Conservation (phyloP, 2,329 filamentous ascomycete species). For the Arachnopeziza araneosa region DNA sequence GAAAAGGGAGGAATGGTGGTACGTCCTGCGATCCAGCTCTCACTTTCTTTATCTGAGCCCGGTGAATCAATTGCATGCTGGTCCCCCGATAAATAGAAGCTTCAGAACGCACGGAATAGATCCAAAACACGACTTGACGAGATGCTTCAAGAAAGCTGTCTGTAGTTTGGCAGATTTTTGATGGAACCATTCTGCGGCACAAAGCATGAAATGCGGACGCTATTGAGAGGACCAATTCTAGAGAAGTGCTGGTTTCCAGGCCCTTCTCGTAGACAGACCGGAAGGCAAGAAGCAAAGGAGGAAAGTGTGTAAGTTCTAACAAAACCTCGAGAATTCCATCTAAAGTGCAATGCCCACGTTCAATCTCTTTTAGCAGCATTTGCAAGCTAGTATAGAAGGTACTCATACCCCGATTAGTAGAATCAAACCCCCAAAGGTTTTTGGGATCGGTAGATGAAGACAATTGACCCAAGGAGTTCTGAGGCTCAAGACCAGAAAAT, state of each 20-base stretch:
- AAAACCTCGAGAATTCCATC: constrained; percentile 2
- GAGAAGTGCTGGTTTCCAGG: background rate
- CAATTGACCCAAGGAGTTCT: background rate
- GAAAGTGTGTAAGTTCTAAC: constrained; percentile 10
- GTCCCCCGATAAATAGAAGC: constrained; percentile 1
- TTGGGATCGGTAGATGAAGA: background rate
- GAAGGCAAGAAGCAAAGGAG: constrained; percentile 6
- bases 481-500: background rate
- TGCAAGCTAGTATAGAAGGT: constrained; percentile 9
- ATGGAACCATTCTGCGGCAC: constrained; percentile 4
- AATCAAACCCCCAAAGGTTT: constrained; percentile 9
- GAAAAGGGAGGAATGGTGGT: constrained; percentile 5
- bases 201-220: constrained; percentile 3
- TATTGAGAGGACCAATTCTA: background rate
- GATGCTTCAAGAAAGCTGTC: constrained; percentile 7
- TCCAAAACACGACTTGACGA: constrained; percentile 8
- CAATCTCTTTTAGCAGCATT: constrained; percentile 11
- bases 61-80: background rate
- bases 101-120: constrained; percentile 6
- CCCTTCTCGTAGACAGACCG: constrained; percentile 2
- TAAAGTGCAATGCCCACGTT: constrained; percentile 2
- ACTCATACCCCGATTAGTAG: constrained; percentile 7
- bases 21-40: background rate
- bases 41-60: background rate
- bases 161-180: constrained; percentile 1